A percentile compares a stretch with the other conserved stretches of the same genome.
Conservation (phyloP, 305 asterid species). For the Fraxinus dipetala region DNA sequence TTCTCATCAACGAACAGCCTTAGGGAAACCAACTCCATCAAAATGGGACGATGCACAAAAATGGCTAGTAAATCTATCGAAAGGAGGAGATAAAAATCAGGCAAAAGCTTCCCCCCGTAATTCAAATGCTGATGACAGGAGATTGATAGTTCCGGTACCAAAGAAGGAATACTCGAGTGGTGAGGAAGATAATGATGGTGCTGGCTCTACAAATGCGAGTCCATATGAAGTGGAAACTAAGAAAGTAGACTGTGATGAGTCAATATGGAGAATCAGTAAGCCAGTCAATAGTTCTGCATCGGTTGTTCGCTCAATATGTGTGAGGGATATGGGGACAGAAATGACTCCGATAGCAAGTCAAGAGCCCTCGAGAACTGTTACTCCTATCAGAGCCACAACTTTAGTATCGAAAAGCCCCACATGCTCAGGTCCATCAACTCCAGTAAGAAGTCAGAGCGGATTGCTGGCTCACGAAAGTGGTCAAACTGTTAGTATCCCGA, state of each 20-base stretch:
- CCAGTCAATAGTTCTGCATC: constrained; percentile 37
- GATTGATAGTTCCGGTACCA: constrained; percentile 41
- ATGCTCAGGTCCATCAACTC: constrained; percentile 48
- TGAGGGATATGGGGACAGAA: constrained; percentile 90
- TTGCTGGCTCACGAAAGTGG: constrained; percentile 24
- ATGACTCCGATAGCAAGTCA: constrained; percentile 86
- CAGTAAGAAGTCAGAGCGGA: constrained; percentile 40
- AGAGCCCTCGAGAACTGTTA: constrained; percentile 79
- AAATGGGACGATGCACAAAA: constrained; percentile 97
- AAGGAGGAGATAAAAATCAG: constrained; percentile 43
- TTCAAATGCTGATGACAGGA: constrained; percentile 63
- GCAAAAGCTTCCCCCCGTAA: constrained; percentile 67
- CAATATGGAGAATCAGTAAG: constrained; percentile 60
- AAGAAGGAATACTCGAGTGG: constrained; percentile 34
- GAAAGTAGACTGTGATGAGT: constrained; percentile 51
- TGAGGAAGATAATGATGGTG: constrained; percentile 22
- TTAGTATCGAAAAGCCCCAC: constrained; percentile 51
- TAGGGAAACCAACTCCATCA: constrained; percentile 77
- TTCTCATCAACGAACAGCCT: constrained; percentile 52
- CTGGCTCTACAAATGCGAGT: neutral
- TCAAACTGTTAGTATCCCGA: constrained; percentile 21
- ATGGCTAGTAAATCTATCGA: constrained; percentile 81
- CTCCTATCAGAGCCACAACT: constrained; percentile 62
- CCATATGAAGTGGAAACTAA: constrained; percentile 39
- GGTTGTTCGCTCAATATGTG: constrained; percentile 50